Conservation (phyloP, 2,329 filamentous ascomycete species). For the Alternaria triticina region DNA sequence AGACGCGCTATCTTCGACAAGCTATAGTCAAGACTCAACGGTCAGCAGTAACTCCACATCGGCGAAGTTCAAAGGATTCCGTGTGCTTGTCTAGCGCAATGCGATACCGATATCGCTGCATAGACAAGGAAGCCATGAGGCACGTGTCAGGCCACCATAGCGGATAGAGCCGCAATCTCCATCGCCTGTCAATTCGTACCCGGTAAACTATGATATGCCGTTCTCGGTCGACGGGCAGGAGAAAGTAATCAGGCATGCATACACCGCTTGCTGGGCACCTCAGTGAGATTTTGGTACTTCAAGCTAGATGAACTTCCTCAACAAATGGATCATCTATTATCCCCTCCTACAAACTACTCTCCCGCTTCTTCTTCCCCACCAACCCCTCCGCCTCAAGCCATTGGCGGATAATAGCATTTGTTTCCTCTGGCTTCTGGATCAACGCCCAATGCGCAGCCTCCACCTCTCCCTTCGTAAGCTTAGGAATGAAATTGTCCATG, state of each 20-base stretch:
- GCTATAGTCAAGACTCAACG: not conserved
- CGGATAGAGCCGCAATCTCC: constrained; percentile 16
- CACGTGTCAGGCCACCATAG: constrained; percentile 1
- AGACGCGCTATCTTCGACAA: not conserved
- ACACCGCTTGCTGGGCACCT: not conserved
- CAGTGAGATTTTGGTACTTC: not conserved
- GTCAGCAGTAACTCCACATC: not conserved
- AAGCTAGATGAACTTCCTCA: not conserved
- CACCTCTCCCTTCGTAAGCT: constrained; percentile 71
- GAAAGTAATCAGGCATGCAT: not conserved
- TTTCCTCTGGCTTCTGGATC: constrained; percentile 72
- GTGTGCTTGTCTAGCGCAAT: not conserved
- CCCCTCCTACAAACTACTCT: constrained; percentile 52
- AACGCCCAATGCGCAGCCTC: constrained; percentile 82
- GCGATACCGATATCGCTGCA: constrained; percentile 4
- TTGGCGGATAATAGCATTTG: constrained; percentile 71
- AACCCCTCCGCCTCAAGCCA: constrained; percentile 69
- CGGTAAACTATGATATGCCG: not conserved
- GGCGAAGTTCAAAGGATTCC: not conserved
- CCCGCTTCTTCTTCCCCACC: constrained; percentile 25
- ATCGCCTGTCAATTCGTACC: not conserved
- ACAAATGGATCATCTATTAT: not conserved
- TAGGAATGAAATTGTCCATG: constrained; percentile 73
- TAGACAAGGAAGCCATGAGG: not conserved
- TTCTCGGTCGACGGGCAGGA: not conserved